Percentiles rank a stretch among this genome's conserved stretches.
Conservation (phyloP, 768 basidiomycete genomes). For the Dentipellis sp. region DNA sequence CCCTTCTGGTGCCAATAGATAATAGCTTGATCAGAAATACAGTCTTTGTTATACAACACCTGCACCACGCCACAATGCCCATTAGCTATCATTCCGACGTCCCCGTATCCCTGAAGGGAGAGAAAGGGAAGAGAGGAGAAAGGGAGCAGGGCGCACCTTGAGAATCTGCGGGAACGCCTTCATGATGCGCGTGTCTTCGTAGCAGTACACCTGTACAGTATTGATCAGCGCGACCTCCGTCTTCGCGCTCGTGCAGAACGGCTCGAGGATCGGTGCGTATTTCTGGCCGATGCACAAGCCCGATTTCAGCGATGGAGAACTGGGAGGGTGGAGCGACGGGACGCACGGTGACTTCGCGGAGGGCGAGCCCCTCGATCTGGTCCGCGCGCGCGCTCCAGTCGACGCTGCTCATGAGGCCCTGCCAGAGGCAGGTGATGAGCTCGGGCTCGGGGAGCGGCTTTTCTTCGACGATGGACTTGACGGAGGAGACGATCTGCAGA, state of each 20-base stretch:
- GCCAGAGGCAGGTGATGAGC: slow-evolving; percentile 85
- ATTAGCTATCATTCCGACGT: background rate
- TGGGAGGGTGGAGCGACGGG: background rate
- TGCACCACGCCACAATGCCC: slow-evolving; percentile 19
- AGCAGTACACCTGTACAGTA: slow-evolving; percentile 90
- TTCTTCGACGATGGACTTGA: slow-evolving; percentile 68
- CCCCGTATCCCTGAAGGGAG: background rate
- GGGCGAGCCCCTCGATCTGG: slow-evolving; percentile 83
- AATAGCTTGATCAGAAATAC: slow-evolving; percentile 91
- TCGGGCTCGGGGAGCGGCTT: slow-evolving; percentile 80
- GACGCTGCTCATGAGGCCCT: slow-evolving; percentile 77
- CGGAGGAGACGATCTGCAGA: slow-evolving; percentile 60
- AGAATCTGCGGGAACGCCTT: slow-evolving; percentile 93
- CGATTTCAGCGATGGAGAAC: background rate
- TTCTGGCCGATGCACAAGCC: slow-evolving; percentile 36
- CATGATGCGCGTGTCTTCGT: slow-evolving; percentile 92
- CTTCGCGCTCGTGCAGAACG: slow-evolving; percentile 83
- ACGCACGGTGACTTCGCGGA: slow-evolving; percentile 81
- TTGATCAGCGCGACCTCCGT: slow-evolving; percentile 94
- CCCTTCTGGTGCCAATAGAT: slow-evolving; percentile 99
- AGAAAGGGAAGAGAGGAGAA: background rate
- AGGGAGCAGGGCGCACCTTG: slow-evolving; percentile 41
- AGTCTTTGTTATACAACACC: slow-evolving; percentile 95
- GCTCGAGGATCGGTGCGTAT: slow-evolving; percentile 77
- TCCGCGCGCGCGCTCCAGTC: slow-evolving; percentile 89